Conservation (phyloP, 768 basidiomycete genomes). For the Cubamyces sp. region DNA sequence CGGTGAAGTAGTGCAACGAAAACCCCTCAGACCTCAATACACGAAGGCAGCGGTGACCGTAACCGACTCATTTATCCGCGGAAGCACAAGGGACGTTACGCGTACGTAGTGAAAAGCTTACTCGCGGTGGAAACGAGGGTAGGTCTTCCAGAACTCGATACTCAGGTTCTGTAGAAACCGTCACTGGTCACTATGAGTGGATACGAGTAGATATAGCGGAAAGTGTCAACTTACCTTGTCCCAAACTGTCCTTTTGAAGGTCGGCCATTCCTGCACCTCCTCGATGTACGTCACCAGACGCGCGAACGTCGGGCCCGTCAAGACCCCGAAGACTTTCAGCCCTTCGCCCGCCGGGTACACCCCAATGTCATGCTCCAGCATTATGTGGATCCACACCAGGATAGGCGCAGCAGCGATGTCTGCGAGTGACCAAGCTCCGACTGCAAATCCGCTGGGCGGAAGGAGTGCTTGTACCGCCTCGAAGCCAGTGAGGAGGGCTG, state of each 20-base stretch:
- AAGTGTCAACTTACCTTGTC: slow-evolving; percentile 46
- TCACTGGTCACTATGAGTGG: too few species aligned
- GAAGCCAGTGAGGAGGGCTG: slow-evolving; percentile 45
- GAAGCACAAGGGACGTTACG: too few species aligned
- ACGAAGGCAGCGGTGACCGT: too few species aligned
- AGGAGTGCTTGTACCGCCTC: slow-evolving; percentile 55
- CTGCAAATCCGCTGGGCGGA: slow-evolving; percentile 48
- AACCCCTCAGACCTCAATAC: too few species aligned
- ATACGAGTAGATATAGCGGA: too few species aligned
- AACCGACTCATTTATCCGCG: too few species aligned
- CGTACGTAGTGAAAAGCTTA: too few species aligned
- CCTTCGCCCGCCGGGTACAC: slow-evolving; percentile 54
- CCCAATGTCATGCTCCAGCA: slow-evolving; percentile 55
- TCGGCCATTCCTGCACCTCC: slow-evolving; percentile 54
- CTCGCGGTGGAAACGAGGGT: too few species aligned
- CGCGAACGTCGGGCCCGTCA: slow-evolving; percentile 51
- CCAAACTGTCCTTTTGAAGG: slow-evolving; percentile 53
- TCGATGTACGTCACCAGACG: slow-evolving; percentile 52
- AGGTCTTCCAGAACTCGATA: too few species aligned
- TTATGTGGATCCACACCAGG: slow-evolving; percentile 51
- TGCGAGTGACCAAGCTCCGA: slow-evolving; percentile 56
- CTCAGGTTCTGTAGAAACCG: too few species aligned
- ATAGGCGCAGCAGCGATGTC: slow-evolving; percentile 65
- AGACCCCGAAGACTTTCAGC: slow-evolving; percentile 42
- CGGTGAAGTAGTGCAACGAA: too few species aligned